A percentile compares a stretch with the other conserved stretches of the same genome.
Conservation (phyloP, 305 asterid species). For the Fraxinus latifolia region DNA sequence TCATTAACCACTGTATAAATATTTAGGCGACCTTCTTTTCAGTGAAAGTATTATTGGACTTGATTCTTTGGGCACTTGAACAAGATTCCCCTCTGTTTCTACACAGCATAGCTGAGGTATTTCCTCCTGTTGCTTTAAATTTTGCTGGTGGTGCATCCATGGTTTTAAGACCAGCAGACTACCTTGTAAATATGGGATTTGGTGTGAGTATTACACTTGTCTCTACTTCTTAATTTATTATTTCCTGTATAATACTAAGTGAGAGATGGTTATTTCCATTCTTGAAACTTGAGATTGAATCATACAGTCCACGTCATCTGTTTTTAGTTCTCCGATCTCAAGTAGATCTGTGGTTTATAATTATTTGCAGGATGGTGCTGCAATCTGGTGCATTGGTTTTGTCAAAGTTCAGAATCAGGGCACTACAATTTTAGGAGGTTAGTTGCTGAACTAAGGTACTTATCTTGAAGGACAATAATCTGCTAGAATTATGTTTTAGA, state of each 20-base stretch:
- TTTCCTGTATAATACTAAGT: background rate
- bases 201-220: conserved; percentile 50
- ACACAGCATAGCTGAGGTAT: conserved; percentile 59
- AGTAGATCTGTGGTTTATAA: background rate
- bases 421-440: conserved; percentile 92
- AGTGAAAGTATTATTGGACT: background rate
- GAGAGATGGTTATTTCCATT: background rate
- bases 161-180: conserved; percentile 78
- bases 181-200: conserved; percentile 69
- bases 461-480: background rate
- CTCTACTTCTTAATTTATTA: background rate
- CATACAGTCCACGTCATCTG: background rate
- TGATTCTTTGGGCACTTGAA: conserved; percentile 15
- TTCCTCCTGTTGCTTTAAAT: conserved; percentile 73
- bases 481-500: background rate
- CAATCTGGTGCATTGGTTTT: conserved; percentile 91
- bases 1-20: conserved; percentile 13
- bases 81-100: conserved; percentile 22
- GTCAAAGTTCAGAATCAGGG: conserved; percentile 55
- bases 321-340: background rate
- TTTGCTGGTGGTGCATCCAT: conserved; percentile 85
- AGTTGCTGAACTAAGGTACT: conserved; percentile 20
- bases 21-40: background rate
- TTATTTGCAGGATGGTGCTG: conserved; percentile 63
- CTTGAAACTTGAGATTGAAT: background rate